Percentiles rank a stretch among this genome's conserved stretches.
Conservation (phyloP, 192 early-diverging fungal species). For the Mortierella hygrophila region DNA sequence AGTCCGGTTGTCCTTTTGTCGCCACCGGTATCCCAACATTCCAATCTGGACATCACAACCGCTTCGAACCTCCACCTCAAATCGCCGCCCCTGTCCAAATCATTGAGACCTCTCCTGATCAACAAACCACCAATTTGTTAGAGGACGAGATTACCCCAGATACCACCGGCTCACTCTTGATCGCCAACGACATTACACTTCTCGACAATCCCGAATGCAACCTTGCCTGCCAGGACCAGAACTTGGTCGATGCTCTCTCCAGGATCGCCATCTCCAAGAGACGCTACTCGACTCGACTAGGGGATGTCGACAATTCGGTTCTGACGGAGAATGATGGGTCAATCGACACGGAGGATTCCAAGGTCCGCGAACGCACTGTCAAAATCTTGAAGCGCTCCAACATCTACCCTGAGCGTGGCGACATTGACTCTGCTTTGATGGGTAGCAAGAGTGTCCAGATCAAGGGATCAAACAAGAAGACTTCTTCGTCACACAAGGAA, state of each 20-base stretch:
- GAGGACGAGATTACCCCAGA: neutral
- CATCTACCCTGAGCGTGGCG: constrained; percentile 14
- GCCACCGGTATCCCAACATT: neutral
- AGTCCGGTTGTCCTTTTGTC: neutral
- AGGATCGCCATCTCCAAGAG: constrained; percentile 29
- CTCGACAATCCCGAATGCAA: constrained; percentile 1
- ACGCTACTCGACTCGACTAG: constrained; percentile 27
- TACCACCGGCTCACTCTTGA: neutral
- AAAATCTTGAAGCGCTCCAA: constrained; percentile 28
- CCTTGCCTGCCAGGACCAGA: constrained; percentile 20
- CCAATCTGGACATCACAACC: constrained; percentile 36
- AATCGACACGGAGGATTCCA: constrained; percentile 9
- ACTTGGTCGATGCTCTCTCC: constrained; percentile 33
- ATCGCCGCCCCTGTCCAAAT: constrained; percentile 19
- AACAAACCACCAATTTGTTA: neutral
- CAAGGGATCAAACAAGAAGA: neutral
- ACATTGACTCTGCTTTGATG: neutral
- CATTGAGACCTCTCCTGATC: neutral
- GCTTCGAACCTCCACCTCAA: constrained; percentile 5
- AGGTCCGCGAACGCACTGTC: constrained; percentile 19
- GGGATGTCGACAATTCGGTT: neutral
- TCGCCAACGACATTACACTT: neutral
- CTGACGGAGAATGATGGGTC: neutral
- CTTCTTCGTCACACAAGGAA: constrained; percentile 2
- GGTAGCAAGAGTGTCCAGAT: constrained; percentile 7